Conservation (phyloP, 345 rosid genomes). For the Eucalyptus dawsonii region DNA sequence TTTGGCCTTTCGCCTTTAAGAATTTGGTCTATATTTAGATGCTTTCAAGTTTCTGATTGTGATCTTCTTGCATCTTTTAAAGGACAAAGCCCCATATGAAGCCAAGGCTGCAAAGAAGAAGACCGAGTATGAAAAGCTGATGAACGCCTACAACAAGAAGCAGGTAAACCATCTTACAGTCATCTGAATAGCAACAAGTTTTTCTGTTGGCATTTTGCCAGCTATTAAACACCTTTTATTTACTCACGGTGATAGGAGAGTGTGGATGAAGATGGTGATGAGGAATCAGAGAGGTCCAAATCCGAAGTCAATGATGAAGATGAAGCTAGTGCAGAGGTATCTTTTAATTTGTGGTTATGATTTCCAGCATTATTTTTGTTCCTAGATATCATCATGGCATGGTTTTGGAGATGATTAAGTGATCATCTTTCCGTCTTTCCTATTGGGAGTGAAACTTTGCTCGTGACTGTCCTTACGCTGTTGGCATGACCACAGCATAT, state of each 20-base stretch:
- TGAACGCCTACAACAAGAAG: constrained; percentile 76
- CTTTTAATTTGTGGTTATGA: not conserved
- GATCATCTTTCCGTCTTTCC: not conserved
- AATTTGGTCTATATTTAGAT: not conserved
- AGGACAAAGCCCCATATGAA: constrained; percentile 87
- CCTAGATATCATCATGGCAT: not conserved
- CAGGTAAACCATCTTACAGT: constrained; percentile 22
- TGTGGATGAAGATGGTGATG: constrained; percentile 25
- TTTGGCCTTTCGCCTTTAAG: not conserved
- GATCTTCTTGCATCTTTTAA: not conserved
- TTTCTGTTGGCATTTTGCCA: not conserved
- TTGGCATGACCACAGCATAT: not conserved
- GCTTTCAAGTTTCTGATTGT: not conserved
- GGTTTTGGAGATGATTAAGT: not conserved
- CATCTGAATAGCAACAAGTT: not conserved
- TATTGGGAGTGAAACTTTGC: not conserved
- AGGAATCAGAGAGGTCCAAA: constrained; percentile 50
- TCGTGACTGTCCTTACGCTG: not conserved
- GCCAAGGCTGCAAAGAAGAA: constrained; percentile 78
- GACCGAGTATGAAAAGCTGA: constrained; percentile 61
- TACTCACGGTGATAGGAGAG: constrained; percentile 11
- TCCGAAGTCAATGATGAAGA: constrained; percentile 64
- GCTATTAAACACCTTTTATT: not conserved
- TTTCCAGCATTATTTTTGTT: not conserved
- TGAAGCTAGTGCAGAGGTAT: constrained; percentile 19